Base-by-base conservation (phyloP, 2,329 filamentous ascomycete species). In the Colletotrichum spinosum region DNA sequence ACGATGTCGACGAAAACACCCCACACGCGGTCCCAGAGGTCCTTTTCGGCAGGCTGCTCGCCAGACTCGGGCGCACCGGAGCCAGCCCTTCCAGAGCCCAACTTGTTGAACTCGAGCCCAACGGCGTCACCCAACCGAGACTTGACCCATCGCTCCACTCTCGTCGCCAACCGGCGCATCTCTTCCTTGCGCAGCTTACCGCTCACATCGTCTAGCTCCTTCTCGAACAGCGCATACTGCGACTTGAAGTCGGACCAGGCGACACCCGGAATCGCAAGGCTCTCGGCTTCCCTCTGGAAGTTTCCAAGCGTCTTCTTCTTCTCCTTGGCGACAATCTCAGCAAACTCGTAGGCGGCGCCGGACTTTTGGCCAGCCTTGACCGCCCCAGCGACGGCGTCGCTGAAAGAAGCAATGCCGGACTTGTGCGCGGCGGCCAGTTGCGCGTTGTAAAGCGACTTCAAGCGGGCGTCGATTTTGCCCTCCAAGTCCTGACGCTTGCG, bases 21-120 rank as follows among this genome's bases (percentile, higher is more conserved):
- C 96, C 96, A 99, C 73, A 99, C 91, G 44, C 95, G 90, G 75
- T 99, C 96, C 96, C 97, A 99, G 13, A 99, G 88, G 60, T 94
- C 91, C 76, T 92, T 94, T 77, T 98, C 95, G 0, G 86, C 81
- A 2, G 91, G 89, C 77, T 91, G 93, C 63, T 93, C 90, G 2
- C 90, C 92, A 5, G 85, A 83, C 72, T 94, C 93, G 1, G 94
- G 92, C 0, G 93, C 93, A 57, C 92, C 93, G 55, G 88, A 88
- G 8, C 94, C 94, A 58, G 88, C 93, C 72, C 94, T 88, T 12
- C 94, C 94, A 41, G 93, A 96, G 4, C 95, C 95, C 53, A 98
- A 87, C 75, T 94, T 96, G 81, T 97, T 98, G 85, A 99, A 98
- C 75, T 98, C 94, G 15, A 98, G 81, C 12, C 95, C 94, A 48